These are phyloP conservation scores for Populus hybrid DNA, from an alignment of 441 rosid genomes.

Conservation along the genomic window DNA sequence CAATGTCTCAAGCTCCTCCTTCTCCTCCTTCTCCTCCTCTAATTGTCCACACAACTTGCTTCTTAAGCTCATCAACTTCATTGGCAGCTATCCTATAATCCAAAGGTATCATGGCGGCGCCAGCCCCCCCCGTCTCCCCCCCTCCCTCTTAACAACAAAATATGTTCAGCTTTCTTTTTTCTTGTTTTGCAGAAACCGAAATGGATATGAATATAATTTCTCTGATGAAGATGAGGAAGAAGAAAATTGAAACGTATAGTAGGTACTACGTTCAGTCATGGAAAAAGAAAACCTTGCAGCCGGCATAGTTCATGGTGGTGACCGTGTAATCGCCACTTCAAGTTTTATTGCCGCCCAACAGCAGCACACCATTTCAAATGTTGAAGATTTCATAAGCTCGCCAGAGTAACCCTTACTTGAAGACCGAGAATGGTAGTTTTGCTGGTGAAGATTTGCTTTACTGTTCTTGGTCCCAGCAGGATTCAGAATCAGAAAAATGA, in stretches of 20 bases:
- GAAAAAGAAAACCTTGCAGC: slow-evolving; percentile 55
- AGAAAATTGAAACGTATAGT: slow-evolving; percentile 37
- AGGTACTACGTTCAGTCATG: slow-evolving; percentile 31
- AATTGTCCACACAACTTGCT: slow-evolving; percentile 22
- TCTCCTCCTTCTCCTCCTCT: slow-evolving; percentile 63
- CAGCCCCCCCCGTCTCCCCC: too few species aligned
- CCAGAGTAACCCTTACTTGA: too few species aligned
- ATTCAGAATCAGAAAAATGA: too few species aligned
- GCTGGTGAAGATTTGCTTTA: too few species aligned
- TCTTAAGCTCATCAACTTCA: slow-evolving; percentile 50
- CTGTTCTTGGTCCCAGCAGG: too few species aligned
- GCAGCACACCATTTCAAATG: too few species aligned
- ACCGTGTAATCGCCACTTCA: too few species aligned
- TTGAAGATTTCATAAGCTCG: too few species aligned
- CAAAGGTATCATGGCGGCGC: slow-evolving; percentile 39
- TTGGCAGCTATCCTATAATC: slow-evolving; percentile 60
- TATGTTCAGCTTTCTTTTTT: background rate
- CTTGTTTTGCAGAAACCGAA: slow-evolving; percentile 42
- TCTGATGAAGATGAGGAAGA: slow-evolving; percentile 70
- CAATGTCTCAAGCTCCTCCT: slow-evolving; percentile 62
- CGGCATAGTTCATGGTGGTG: slow-evolving; percentile 57
- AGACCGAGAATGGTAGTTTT: too few species aligned
- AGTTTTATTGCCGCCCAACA: too few species aligned
- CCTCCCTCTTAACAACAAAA: background rate
- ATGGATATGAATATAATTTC: slow-evolving; percentile 48